Base-by-base conservation (phyloP, 2,329 filamentous ascomycete genomes). In the Beauveria medogensis region DNA sequence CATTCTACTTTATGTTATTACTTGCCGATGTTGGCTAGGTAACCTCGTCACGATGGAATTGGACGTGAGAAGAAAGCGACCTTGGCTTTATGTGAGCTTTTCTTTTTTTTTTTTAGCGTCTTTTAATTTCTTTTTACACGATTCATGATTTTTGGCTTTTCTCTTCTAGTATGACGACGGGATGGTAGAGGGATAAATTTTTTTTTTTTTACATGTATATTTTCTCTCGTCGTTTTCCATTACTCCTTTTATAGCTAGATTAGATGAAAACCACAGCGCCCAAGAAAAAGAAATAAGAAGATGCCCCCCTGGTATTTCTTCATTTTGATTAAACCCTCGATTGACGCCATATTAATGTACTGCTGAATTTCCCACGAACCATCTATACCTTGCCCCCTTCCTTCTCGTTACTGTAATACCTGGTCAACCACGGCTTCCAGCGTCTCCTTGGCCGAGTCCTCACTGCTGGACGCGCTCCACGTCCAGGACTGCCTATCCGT, bases 401-500 rank as follows among this genome's bases (percentile, higher is more conserved):
- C 12, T 30, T 30, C n/a, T 48, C 30, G 28, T 30, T 37, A 26
- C 9, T n/a, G n/a, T 9, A 60, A 22, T 2, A 65, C 63, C 2
- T 44, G 56, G 40, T 59, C 54, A 40, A 73, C 65, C 22, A 71
- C 52, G 1, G 67, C 63, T 10, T 71, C 64, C 18, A 71, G 59
- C 18, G 64, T 61, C 2, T 59, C 46, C 28, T 48, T 70, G 66
- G 55, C 64, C 57, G 18, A 55, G 44, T 0, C 47, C 30, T 57
- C 51, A 18, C 48, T 62, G 16, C 63, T 62, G 0, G 64, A 61
- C 1, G 67, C 24, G 24, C 24, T 64, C 74, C 73, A 76, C 6
- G 61, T 65, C 73, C 73, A 75, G 10, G 64, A 65, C 48, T 63
- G 66, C 22, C 61, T 61, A 3, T 50, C 48, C 12, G 12, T 43